phyloP scores from a whole-genome alignment of 177 flowering plant species.

The Telopea speciosissima region DNA sequence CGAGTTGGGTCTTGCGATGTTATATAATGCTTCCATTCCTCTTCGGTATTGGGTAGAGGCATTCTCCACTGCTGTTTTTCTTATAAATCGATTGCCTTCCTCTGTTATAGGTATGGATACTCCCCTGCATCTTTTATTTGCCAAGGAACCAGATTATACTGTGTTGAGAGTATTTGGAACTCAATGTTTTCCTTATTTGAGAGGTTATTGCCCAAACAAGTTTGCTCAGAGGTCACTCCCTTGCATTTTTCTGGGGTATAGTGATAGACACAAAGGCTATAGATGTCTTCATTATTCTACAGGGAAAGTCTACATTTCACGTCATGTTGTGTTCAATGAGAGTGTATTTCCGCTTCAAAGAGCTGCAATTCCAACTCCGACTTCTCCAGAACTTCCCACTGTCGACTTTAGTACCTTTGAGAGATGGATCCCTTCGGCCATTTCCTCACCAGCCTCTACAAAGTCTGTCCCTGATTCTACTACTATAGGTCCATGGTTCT shows the following conservation, averaged over 20 bases:
- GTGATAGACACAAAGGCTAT: neutral
- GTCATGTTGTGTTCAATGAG: neutral
- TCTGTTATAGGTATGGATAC: neutral
- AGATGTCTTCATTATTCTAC: neutral
- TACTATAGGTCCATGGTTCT: too few species aligned
- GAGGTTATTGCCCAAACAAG: neutral
- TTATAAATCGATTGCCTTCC: conserved; percentile 3
- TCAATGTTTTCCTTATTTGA: conserved; percentile 1
- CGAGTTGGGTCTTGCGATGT: neutral
- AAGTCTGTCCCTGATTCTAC: too few species aligned
- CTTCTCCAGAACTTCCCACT: neutral
- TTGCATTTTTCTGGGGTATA: conserved; percentile 1
- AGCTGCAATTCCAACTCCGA: neutral
- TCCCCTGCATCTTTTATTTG: neutral
- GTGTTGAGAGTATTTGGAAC: neutral
- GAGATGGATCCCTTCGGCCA: too few species aligned
- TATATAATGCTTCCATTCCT: conserved; percentile 1
- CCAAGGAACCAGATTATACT: neutral
- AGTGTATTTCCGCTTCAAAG: neutral
- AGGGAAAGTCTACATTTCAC: neutral
- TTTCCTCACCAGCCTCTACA: too few species aligned
- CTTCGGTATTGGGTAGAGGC: neutral
- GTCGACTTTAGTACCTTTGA: neutral
- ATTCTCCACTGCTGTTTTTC: neutral
- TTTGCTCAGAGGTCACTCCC: neutral